Base-by-base conservation (phyloP, 768 basidiomycete genomes). In the Hericium coralloides region DNA sequence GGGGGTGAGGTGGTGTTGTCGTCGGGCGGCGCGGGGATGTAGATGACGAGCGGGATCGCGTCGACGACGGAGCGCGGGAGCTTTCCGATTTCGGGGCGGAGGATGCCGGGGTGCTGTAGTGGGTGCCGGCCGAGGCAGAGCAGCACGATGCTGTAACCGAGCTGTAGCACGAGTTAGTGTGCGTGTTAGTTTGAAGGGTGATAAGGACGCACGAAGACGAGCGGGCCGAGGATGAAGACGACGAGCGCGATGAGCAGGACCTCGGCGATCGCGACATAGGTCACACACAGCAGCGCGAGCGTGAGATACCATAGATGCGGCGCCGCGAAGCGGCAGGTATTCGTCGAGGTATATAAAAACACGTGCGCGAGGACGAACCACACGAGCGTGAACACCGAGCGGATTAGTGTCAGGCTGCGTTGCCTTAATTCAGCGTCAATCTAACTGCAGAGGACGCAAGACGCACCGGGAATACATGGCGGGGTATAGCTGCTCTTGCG, bases 231-330 rank as follows among this genome's bases (percentile, higher is more conserved):
- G 55, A 92, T 76, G 67, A 93, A 87, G 36, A 93, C 83, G 12
- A 90, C 73, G 58, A 92, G 73, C 23, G 85, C 88, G 15, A 93
- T 78, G 4, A 92, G 62, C 55, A 92, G 68, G 51, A 92, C 83
- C 68, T 92, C 83, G 43, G 82, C 69, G 31, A 84, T 69, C 76
- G 87, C 83, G 55, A 92, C 64, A 65, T 92, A 93, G 74, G 88
- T 83, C 43, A 88, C 81, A 70, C 86, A 84, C 14, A 92, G 72
- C 62, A 92, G 84, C 38, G 81, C 85, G 67, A 93, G 91, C 20
- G 80, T 82, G 49, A 92, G 79, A 88, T 89, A 93, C 90, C 90
- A 93, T 37, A 92, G 72, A 61, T 91, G 86, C 8, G 91, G 91
- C 12, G 90, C 80, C 0, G 85, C 74, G 57, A 75, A 70, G 18